Evolutionary conservation across 495 filamentous ascomycete species (phyloP).

Genomic region (Neurospora discreta): DNA sequence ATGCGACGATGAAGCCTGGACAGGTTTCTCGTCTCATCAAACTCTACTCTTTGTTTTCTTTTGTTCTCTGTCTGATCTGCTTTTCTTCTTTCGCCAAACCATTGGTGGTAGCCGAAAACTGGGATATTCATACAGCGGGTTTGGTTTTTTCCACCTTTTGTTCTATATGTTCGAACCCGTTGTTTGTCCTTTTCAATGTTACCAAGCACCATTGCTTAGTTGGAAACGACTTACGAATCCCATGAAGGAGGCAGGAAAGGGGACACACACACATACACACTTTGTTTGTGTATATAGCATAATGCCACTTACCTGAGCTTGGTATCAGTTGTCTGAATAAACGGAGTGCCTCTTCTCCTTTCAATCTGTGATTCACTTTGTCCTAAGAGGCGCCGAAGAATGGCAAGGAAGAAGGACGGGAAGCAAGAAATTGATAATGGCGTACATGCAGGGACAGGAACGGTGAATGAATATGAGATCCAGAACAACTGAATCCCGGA

Average conservation of each 20-base stretch:
- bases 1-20: neutral
- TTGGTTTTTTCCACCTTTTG: neutral
- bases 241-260: neutral
- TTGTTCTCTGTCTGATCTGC: neutral
- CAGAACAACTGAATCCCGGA: neutral
- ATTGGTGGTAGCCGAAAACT: neutral
- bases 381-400: neutral
- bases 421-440: neutral
- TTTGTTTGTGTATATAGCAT: neutral
- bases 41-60: neutral
- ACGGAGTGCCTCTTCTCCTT: neutral
- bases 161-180: neutral
- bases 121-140: neutral
- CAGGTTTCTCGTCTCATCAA: neutral
- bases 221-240: neutral
- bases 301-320: neutral
- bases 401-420: neutral
- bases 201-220: neutral
- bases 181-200: neutral
- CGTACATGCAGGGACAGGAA: neutral
- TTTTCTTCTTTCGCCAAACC: neutral
- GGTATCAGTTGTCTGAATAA: neutral
- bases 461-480: neutral
- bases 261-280: neutral
- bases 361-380: neutral